phyloP scores from a whole-genome alignment of 2,329 filamentous ascomycete genomes.

The Drechslera avenae region DNA sequence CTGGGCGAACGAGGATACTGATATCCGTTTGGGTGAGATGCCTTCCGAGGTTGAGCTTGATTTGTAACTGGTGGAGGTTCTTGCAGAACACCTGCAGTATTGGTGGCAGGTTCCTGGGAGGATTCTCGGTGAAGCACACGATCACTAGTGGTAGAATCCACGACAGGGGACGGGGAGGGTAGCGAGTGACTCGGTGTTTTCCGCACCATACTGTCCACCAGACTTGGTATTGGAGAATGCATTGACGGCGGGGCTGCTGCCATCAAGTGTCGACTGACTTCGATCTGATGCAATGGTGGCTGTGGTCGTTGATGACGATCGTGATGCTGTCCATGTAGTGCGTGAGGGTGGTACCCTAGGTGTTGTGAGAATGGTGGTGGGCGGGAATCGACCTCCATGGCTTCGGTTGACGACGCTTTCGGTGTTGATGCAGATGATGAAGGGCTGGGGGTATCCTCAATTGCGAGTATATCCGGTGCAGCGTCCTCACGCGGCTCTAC shows the following conservation, averaged over 20 bases:
- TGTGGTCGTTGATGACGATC: constrained; percentile 25
- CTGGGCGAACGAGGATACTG: constrained; percentile 36
- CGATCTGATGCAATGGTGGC: constrained; percentile 26
- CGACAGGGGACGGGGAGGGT: constrained; percentile 21
- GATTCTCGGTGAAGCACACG: constrained; percentile 21
- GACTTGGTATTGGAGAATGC: constrained; percentile 22
- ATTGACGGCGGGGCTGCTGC: constrained; percentile 19
- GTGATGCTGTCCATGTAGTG: constrained; percentile 19
- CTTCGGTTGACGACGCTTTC: constrained; percentile 12
- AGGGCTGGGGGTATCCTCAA: constrained; percentile 25
- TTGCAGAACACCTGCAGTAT: constrained; percentile 19
- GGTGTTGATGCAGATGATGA: constrained; percentile 17
- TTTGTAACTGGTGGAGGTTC: constrained; percentile 19
- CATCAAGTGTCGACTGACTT: constrained; percentile 24
- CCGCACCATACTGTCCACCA: constrained; percentile 19
- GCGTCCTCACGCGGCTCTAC: constrained; percentile 37
- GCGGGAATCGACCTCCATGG: constrained; percentile 42
- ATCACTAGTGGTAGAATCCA: constrained; percentile 19
- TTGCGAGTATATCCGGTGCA: constrained; percentile 25
- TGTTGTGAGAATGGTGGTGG: constrained; percentile 21
- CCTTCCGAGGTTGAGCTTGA: constrained; percentile 17
- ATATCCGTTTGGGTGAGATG: constrained; percentile 32
- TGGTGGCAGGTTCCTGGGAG: constrained; percentile 16
- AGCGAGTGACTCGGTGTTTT: constrained; percentile 25
- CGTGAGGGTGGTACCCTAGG: constrained; percentile 23